These are phyloP conservation scores for Paracorniculantispora psalliotae DNA, from an alignment of 2,329 filamentous ascomycete genomes.

Conservation along the genomic window DNA sequence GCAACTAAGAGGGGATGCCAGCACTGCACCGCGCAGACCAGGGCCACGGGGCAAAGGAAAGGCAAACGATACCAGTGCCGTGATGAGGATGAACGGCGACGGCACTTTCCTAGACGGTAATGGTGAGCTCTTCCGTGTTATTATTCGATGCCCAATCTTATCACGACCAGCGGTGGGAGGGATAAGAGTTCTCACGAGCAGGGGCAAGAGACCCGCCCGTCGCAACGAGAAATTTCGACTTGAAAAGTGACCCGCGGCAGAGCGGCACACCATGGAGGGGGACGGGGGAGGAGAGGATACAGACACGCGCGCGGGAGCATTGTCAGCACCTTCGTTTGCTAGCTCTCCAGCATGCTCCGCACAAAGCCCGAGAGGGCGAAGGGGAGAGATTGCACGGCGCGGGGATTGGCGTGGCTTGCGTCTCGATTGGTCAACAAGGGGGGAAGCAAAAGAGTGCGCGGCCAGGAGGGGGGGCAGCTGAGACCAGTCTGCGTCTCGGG, in stretches of 20 bases:
- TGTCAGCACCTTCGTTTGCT: slow-evolving; percentile 8
- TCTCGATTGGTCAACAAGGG: neutral
- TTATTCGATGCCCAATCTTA: slow-evolving; percentile 1
- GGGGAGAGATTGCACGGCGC: neutral
- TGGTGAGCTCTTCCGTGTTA: neutral
- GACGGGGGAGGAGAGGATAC: neutral
- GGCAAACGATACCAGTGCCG: neutral
- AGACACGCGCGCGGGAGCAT: slow-evolving; percentile 10
- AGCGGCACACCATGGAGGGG: neutral
- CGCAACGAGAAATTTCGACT: neutral
- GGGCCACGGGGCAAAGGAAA: neutral
- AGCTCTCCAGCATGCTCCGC: neutral
- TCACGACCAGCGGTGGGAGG: neutral
- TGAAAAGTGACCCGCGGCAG: slow-evolving; percentile 3
- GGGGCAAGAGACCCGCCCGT: slow-evolving; percentile 4
- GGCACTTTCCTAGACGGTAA: slow-evolving; percentile 3
- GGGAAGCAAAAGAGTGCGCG: neutral
- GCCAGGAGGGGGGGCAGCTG: neutral
- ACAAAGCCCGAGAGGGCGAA: neutral
- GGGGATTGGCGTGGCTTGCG: neutral
- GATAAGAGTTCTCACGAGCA: neutral
- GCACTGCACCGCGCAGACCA: neutral
- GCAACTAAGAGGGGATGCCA: neutral
- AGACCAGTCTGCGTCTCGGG: neutral
- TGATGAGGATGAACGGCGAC: neutral